Evolutionary conservation across 2,329 filamentous ascomycete genomes (phyloP).

Genomic region (Microdochium paspali): DNA sequence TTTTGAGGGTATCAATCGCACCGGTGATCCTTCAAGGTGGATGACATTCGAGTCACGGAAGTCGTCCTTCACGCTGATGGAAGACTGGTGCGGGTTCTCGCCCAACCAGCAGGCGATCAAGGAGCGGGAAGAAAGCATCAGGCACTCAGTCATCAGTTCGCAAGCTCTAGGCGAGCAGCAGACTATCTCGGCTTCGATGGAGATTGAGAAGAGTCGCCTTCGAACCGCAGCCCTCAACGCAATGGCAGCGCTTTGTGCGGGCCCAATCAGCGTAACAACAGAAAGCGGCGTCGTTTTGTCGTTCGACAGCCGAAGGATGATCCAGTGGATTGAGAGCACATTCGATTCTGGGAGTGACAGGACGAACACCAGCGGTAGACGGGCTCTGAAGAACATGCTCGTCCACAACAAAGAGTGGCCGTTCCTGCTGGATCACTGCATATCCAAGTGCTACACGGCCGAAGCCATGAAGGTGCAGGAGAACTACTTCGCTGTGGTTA

Average conservation of each 20-base stretch:
- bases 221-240: slow-evolving; percentile 84
- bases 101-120: slow-evolving; percentile 79
- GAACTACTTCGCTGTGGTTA: slow-evolving; percentile 91
- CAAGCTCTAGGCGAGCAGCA: slow-evolving; percentile 68
- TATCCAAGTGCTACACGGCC: slow-evolving; percentile 81
- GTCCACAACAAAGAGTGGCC: slow-evolving; percentile 82
- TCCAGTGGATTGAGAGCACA: slow-evolving; percentile 91
- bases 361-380: slow-evolving; percentile 80
- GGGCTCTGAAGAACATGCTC: slow-evolving; percentile 83
- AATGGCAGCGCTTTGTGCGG: slow-evolving; percentile 87
- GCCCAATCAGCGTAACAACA: slow-evolving; percentile 77
- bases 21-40: slow-evolving; percentile 80
- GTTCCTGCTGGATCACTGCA: slow-evolving; percentile 79
- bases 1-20: slow-evolving; percentile 82
- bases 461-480: slow-evolving; percentile 76
- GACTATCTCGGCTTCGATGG: slow-evolving; percentile 79
- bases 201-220: slow-evolving; percentile 92
- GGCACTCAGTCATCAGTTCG: slow-evolving; percentile 73
- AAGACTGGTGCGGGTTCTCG: slow-evolving; percentile 98
- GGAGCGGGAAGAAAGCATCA: slow-evolving; percentile 77
- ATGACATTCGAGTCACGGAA: slow-evolving; percentile 96
- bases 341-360: slow-evolving; percentile 88
- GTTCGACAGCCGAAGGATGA: slow-evolving; percentile 87
- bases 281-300: slow-evolving; percentile 81
- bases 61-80: slow-evolving; percentile 92